Evolutionary conservation across 2,329 filamentous ascomycete genomes (phyloP).

Genomic region (Corinectria fuckeliana): DNA sequence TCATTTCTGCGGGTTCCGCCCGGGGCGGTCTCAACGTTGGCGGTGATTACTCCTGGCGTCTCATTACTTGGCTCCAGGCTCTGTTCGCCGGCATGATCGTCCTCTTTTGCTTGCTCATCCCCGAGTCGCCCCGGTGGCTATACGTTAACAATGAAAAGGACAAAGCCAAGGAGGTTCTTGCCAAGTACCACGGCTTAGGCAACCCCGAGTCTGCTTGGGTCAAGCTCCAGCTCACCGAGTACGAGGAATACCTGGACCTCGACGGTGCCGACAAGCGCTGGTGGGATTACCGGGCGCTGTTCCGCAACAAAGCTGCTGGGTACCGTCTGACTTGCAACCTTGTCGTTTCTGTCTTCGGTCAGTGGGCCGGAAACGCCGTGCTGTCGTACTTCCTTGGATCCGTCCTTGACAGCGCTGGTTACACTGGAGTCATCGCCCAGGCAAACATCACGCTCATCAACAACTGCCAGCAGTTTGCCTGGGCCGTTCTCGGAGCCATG

Average conservation of each 20-base stretch:
- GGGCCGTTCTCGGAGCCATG: conserved; percentile 55
- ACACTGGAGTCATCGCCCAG: conserved; percentile 46
- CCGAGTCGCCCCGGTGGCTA: conserved; percentile 52
- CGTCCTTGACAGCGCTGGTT: conserved; percentile 59
- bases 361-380: conserved; percentile 53
- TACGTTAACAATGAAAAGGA: conserved; percentile 49
- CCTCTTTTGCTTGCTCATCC: conserved; percentile 46
- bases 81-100: conserved; percentile 49
- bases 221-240: conserved; percentile 52
- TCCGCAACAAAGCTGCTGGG: conserved; percentile 47
- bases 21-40: conserved; percentile 50
- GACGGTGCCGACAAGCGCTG: conserved; percentile 54
- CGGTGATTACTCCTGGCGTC: conserved; percentile 48
- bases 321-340: conserved; percentile 50
- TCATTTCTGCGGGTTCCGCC: conserved; percentile 57
- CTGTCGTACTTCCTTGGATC: conserved; percentile 57
- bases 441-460: conserved; percentile 60
- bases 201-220: conserved; percentile 54
- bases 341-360: conserved; percentile 50
- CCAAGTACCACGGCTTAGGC: conserved; percentile 53
- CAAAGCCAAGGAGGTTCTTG: conserved; percentile 44
- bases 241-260: conserved; percentile 49
- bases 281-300: conserved; percentile 55
- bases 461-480: conserved; percentile 56
- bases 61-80: conserved; percentile 53